Conservation (phyloP, 2,329 filamentous ascomycete genomes). For the Colletotrichum somersetense region DNA sequence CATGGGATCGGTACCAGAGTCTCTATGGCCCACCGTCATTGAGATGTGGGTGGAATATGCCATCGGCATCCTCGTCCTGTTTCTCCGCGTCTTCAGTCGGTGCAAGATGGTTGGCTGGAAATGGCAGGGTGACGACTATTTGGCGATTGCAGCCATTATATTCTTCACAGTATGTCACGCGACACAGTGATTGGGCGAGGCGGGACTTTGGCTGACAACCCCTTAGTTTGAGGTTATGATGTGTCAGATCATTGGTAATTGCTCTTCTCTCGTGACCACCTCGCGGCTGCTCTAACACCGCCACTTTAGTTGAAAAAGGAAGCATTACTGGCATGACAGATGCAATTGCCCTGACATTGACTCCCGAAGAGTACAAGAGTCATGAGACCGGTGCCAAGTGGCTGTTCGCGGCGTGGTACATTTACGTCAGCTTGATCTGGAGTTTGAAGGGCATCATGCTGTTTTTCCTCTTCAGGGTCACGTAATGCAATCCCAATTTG, state of each 20-base stretch:
- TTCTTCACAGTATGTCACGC: slow-evolving; percentile 32
- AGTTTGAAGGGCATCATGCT: slow-evolving; percentile 40
- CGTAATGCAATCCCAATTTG: slow-evolving; percentile 13
- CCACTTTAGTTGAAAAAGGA: slow-evolving; percentile 26
- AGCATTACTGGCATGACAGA: slow-evolving; percentile 38
- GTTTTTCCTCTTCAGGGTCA: slow-evolving; percentile 34
- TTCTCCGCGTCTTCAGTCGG: slow-evolving; percentile 28
- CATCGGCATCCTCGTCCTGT: slow-evolving; percentile 28
- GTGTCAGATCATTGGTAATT: slow-evolving; percentile 37
- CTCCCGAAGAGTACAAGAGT: slow-evolving; percentile 31
- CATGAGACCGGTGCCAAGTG: slow-evolving; percentile 37
- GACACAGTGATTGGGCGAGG: too few species aligned
- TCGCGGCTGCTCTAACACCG: neutral
- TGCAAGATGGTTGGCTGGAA: slow-evolving; percentile 25
- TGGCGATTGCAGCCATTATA: slow-evolving; percentile 27
- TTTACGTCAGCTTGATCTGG: slow-evolving; percentile 38
- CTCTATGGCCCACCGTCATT: slow-evolving; percentile 28
- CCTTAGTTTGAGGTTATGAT: slow-evolving; percentile 36
- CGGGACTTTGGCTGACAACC: slow-evolving; percentile 9
- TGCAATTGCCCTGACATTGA: slow-evolving; percentile 20
- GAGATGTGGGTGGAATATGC: slow-evolving; percentile 40
- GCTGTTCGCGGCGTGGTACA: slow-evolving; percentile 38
- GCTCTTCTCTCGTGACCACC: neutral
- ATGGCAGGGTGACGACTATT: slow-evolving; percentile 36
- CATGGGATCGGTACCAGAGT: slow-evolving; percentile 20